These are phyloP conservation scores for Cryomyces antarcticus DNA, from an alignment of 495 filamentous ascomycete species.

Conservation along the genomic window DNA sequence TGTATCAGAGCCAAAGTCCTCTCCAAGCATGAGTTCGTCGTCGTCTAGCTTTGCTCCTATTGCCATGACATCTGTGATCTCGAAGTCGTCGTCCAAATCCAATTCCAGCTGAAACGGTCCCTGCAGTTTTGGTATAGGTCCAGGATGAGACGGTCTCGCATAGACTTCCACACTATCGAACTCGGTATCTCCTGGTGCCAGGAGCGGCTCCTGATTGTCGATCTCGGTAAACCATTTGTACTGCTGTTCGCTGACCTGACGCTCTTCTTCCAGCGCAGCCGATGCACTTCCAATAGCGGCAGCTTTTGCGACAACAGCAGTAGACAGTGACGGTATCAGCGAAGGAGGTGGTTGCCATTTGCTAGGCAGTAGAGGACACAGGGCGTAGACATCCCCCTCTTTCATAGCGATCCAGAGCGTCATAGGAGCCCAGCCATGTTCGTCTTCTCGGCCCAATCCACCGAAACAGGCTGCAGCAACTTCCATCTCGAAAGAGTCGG, in stretches of 20 bases:
- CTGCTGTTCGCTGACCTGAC: constrained; percentile 46
- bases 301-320: constrained; percentile 46
- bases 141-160: constrained; percentile 45
- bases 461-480: constrained; percentile 72
- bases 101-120: constrained; percentile 56
- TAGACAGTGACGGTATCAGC: constrained; percentile 54
- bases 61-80: constrained; percentile 42
- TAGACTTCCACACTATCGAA: constrained; percentile 35
- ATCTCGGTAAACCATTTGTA: constrained; percentile 67
- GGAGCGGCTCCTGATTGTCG: constrained; percentile 49
- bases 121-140: constrained; percentile 58
- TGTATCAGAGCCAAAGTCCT: constrained; percentile 25
- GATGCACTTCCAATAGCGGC: constrained; percentile 38
- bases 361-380: constrained; percentile 70
- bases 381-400: constrained; percentile 69
- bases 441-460: constrained; percentile 35
- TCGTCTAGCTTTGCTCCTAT: constrained; percentile 30
- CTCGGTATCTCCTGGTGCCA: constrained; percentile 21
- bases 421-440: constrained; percentile 76
- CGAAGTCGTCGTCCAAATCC: constrained; percentile 45
- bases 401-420: constrained; percentile 82
- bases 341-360: constrained; percentile 64
- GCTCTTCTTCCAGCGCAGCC: constrained; percentile 30
- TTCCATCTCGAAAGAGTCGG: constrained; percentile 70
- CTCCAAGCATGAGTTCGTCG: constrained; percentile 31